Evolutionary conservation across 257 asterid species (phyloP), one percentile per base, ranked within the genome.

Genomic region (Ilex aquifolium): DNA sequence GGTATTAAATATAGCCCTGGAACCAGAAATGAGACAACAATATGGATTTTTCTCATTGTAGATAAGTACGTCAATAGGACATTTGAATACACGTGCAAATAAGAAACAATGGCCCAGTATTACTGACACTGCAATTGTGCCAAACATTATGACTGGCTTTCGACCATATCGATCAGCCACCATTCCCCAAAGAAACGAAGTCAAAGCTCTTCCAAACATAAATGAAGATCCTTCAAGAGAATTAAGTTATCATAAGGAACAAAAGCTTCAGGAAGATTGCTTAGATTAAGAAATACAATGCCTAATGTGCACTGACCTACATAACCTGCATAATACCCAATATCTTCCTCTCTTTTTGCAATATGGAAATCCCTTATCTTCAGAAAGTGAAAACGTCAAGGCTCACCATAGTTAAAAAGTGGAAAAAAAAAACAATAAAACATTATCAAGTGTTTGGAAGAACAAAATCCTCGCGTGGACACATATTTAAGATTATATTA

Each of bases 191-290:
- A 83, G 61, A 15, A 81, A 64, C 59, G 95, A 88, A 10, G 91
- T 85, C 72, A 81, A 53, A 67, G 83, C 87, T 83, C 95, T 85
- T 67, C 95, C 95, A 65, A 85, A 48, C 95, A 85, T 85, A 70
- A 65, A 85, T 11, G 91, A 65, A 30, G 88, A 76, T 48, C 95
- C 94, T 85, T 71, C 72, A 82, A 21, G 17, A 51, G 48, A 21
- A 21, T 21, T 21, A 21, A 21, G 27, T 21, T 21, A 21, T 21
- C 27, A 21, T 21, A 21, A 21, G 27, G 27, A 21, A 21, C 27
- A 21, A 21, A 21, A 21, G 27, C 27, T 21, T 21, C 27, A 21
- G 27, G 27, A 21, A 21, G 27, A 21, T 21, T 21, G 27, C 27
- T 21, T 21, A 21, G 27, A 21, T 21, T 21, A 21, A 21, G 27